Evolutionary conservation across 768 basidiomycete species (phyloP), one percentile per base, ranked within the genome.

Genomic region (Filobasidium floriforme): DNA sequence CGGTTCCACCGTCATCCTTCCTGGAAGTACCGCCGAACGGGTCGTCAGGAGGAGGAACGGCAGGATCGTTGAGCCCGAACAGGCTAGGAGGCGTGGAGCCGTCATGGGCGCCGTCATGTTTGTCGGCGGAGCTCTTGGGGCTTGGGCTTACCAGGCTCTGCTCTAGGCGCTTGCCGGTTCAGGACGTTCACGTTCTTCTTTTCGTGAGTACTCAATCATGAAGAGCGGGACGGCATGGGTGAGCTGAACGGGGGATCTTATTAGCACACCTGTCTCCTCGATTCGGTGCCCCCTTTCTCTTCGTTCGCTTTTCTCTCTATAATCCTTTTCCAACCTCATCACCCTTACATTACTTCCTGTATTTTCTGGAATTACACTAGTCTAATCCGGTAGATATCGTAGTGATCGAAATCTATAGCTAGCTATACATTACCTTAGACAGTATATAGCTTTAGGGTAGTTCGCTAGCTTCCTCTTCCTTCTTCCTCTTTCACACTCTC

Each of bases 21-120:
- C 26, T 7, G 61, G 32, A 4, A 49, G 19, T 22, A 26, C 22
- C 41, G 61, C 44, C 44, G 32, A 19, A 5, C 10, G 22, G 22
- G 26, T 29, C 14, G 26, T 32, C 44, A 26, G 44, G 19, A n/a
- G 41, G 18, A 11, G 41, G 10, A 54, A 46, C n/a, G 63, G 19
- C 40, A 65, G 63, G 29, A 32, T 65, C 57, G 63, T 65, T n/a
- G 26, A 65, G 40, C 63, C 63, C 14, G 63, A 65, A 40, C 32
- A 52, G 14, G 63, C 63, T 9, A 28, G 29, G 28, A 51, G 55
- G 46, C 18, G 43, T 1, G 54, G 54, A 32, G 28, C 32, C 11
- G 40, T 49, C 32, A 59, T 32, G 54, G 63, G 54, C 54, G 63
- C 54, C 15, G 12, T 59, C n/a, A 24, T 54, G 52, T 59, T 65